Evolutionary conservation across 108 stramenopile species (phyloP), one percentile per base, ranked within the genome.

Genomic region (Cylindrotheca fusiformis): DNA sequence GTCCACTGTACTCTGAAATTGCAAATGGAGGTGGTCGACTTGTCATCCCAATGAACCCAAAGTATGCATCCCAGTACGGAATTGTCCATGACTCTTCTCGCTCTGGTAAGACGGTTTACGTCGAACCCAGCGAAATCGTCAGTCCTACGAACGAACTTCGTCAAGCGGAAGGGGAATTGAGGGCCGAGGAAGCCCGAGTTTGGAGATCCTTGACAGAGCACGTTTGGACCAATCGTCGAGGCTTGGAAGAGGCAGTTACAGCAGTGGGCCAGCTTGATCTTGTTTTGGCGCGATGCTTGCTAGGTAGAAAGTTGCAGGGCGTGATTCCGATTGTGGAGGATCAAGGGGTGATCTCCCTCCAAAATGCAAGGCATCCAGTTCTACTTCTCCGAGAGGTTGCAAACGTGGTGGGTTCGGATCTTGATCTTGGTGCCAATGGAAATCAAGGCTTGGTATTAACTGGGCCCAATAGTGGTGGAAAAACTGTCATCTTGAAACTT

Each of bases 401-500:
- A 8, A 85, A 79, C 28, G 81, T 88, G 27, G 93, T 96, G 41
- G 94, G 92, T 4, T 94, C 87, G 73, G 89, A 91, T 70, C 75
- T 95, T 46, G 79, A 85, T 45, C 63, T 97, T 50, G 94, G 93
- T 23, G 63, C 57, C 6, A 75, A 72, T 61, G 77, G 77, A 24
- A 87, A 93, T 58, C 87, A 80, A 57, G 93, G 93, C 0, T 54
- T 97, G 28, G 86, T 97, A 21, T 48, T 97, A 58, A 95, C 95
- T 5, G 96, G 96, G 18, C 95, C 96, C 32, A 97, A 97, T 69
- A 74, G 78, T 14, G 97, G 95, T 29, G 97, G 97, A 19, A 96
- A 97, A 58, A 96, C 95, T 12, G 81, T 96, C 17, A 90, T 95
- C 60, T 65, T 97, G 45, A 97, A 97, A 67, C 72, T 96, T 14